Percentiles rank a stretch among this genome's conserved stretches.
Conservation (phyloP, 140 eudicot species). For the Senecio squalidus region DNA sequence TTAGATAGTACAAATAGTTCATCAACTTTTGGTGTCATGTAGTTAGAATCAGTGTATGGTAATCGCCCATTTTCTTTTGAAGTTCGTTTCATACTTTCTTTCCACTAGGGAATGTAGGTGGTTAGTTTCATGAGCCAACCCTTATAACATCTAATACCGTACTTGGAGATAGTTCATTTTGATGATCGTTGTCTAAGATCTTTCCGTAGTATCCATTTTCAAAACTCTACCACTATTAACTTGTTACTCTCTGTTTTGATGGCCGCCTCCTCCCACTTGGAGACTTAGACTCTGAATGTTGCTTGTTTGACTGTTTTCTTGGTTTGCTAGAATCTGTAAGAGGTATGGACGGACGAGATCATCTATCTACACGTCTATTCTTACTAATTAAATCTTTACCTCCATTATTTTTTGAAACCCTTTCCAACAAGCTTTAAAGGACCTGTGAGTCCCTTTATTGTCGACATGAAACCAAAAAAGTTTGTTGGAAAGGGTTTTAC, state of each 20-base stretch:
- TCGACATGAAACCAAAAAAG: no score
- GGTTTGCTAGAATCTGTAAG: conserved; percentile 48
- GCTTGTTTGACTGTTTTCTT: conserved; percentile 44
- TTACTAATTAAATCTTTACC: conserved; percentile 30
- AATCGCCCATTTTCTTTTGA: no score
- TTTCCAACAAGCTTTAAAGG: conserved; percentile 48
- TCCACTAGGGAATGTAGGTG: no score
- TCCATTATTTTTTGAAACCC: conserved; percentile 23
- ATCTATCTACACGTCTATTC: conserved; percentile 36
- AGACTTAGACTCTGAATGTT: conserved; percentile 39
- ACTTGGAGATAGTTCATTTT: no score
- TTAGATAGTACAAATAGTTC: no score
- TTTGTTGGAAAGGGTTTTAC: no score
- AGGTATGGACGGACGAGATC: conserved; percentile 48
- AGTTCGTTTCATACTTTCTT: no score
- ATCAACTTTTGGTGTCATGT: neutral
- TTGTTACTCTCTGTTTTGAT: conserved; percentile 6
- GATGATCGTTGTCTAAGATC: no score
- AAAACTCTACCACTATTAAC: neutral
- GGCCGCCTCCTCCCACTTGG: no score
- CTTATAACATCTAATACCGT: no score
- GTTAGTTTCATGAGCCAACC: no score
- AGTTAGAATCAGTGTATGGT: neutral
- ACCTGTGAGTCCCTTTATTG: no score
- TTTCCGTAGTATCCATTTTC: conserved; percentile 2